Percentiles rank a stretch among this genome's conserved stretches.
Evolutionary conservation across 371 early-diverging fungal genomes (phyloP).

Genomic region (Mucor irregularis): DNA sequence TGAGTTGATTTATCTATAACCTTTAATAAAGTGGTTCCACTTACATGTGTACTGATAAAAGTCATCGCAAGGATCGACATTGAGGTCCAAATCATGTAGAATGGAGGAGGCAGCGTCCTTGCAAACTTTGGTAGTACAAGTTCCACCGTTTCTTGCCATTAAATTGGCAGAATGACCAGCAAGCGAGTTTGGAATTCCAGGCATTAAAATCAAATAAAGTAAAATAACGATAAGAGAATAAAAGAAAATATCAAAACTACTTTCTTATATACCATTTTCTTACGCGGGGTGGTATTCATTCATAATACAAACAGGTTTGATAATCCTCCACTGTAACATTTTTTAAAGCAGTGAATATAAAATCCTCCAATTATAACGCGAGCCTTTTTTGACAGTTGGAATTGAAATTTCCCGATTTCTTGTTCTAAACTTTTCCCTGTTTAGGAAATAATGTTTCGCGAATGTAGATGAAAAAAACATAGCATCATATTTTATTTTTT

Average conservation of each 20-base stretch:
- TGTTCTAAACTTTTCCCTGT: not conserved
- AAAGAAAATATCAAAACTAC: not conserved
- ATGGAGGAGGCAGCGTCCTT: constrained; percentile 8
- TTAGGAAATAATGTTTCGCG: not conserved
- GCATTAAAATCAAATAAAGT: not conserved
- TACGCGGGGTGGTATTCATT: not conserved
- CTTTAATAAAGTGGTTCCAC: not conserved
- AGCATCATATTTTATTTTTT: not conserved
- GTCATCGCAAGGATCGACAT: constrained; percentile 41
- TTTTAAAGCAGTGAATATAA: not conserved
- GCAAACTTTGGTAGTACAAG: constrained; percentile 12
- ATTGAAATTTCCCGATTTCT: constrained; percentile 2
- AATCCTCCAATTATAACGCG: too few species aligned
- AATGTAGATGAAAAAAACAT: not conserved
- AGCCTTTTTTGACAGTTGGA: constrained; percentile 10
- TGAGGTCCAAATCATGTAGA: constrained; percentile 32
- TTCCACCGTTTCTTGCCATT: constrained; percentile 4
- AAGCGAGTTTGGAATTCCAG: not conserved
- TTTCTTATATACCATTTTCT: not conserved
- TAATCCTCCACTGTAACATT: not conserved
- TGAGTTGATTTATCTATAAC: not conserved
- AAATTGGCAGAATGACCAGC: constrained; percentile 6
- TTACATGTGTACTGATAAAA: constrained; percentile 59
- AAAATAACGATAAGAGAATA: not conserved
- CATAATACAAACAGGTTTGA: not conserved